A percentile compares a stretch with the other conserved stretches of the same genome.
phyloP scores from a whole-genome alignment of 371 early-diverging fungal species.

The Syncephalastrum sp. region DNA sequence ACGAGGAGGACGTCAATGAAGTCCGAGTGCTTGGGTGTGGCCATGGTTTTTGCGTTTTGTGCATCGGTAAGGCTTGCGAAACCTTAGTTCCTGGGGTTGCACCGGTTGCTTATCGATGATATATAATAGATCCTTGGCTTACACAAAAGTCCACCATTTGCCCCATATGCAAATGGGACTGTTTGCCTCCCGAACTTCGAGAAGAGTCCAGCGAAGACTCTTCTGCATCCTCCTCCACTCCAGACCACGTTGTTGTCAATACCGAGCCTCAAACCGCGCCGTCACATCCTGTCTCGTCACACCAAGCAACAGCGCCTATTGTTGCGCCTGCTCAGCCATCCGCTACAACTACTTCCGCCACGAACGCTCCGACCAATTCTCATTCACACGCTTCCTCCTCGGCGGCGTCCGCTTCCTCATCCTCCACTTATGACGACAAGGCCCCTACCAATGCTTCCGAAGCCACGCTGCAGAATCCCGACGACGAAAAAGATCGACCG shows the following conservation, averaged over 20 bases:
- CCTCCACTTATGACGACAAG: conserved; percentile 2
- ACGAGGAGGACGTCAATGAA: conserved; percentile 16
- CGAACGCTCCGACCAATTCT: neutral
- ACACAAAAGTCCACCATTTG: conserved; percentile 42
- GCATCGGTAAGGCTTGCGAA: conserved; percentile 35
- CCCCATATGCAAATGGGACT: conserved; percentile 48
- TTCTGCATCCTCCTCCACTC: too few species aligned
- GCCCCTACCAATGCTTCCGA: neutral
- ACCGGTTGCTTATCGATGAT: too few species aligned
- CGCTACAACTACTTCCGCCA: conserved; percentile 2
- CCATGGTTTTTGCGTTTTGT: conserved; percentile 45
- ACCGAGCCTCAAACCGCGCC: too few species aligned
- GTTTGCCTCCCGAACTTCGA: conserved; percentile 2
- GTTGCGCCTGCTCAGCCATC: too few species aligned
- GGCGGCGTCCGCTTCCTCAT: conserved; percentile 1
- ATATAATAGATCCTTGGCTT: conserved; percentile 36
- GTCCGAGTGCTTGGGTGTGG: conserved; percentile 42
- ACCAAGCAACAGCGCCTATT: too few species aligned
- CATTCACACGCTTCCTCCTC: conserved; percentile 4
- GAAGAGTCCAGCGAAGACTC: too few species aligned
- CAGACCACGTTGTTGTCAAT: too few species aligned
- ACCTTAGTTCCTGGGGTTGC: too few species aligned
- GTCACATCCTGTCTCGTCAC: too few species aligned
- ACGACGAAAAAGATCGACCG: too few species aligned
- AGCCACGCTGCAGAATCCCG: too few species aligned